Percentiles rank a stretch among this genome's conserved stretches.
These are phyloP conservation scores for Vachellia pachyceras DNA, from an alignment of 306 rosid species.

Conservation along the genomic window DNA sequence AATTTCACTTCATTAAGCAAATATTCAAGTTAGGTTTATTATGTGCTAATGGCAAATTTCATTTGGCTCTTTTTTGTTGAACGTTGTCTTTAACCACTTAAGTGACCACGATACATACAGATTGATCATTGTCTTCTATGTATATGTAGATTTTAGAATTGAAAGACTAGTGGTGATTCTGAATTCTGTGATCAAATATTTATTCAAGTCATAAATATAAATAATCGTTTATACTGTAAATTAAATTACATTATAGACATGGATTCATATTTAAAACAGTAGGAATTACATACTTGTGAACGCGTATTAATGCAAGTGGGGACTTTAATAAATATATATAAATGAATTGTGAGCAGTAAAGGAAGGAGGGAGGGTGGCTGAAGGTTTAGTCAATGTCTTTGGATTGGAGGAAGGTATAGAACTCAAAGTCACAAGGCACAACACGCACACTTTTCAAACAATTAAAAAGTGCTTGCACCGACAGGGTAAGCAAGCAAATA, in stretches of 20 bases:
- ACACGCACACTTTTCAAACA: background rate
- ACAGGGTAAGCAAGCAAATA: no score
- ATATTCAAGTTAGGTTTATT: background rate
- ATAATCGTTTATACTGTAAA: no score
- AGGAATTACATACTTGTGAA: background rate
- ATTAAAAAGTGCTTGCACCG: background rate
- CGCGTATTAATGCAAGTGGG: background rate
- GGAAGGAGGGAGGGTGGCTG: background rate
- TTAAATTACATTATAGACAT: no score
- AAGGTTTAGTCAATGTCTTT: slow-evolving; percentile 13
- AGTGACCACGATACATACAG: slow-evolving; percentile 36
- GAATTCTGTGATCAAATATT: background rate
- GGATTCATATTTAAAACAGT: no score
- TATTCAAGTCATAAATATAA: no score
- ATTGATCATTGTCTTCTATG: no score
- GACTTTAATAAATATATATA: background rate
- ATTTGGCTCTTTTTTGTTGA: background rate
- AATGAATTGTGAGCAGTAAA: background rate
- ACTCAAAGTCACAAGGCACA: background rate
- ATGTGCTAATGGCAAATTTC: slow-evolving; percentile 29
- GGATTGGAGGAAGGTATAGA: background rate
- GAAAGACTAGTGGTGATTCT: background rate
- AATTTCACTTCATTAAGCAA: slow-evolving; percentile 17
- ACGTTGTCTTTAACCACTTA: slow-evolving; percentile 19
- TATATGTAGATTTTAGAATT: background rate